phyloP scores from a whole-genome alignment of 129 eudicot species.

The Logfia minima region DNA sequence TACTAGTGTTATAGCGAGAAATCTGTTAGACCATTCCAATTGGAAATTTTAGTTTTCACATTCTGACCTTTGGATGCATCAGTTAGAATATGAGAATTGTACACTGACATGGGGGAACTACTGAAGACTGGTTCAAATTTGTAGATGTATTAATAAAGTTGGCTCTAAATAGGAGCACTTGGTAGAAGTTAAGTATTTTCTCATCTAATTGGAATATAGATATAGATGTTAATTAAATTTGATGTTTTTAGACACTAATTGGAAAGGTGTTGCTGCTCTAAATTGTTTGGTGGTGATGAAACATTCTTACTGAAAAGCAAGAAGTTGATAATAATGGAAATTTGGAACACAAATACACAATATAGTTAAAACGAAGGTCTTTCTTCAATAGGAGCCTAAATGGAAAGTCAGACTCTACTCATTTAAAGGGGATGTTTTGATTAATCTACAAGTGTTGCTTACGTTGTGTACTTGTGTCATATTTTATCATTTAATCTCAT shows the following conservation, averaged over 20 bases:
- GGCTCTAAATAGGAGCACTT: not conserved
- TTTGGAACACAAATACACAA: not conserved
- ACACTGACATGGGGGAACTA: not conserved
- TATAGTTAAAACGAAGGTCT: not conserved
- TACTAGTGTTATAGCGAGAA: not conserved
- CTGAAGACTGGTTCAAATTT: not conserved
- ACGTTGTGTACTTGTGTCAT: not conserved
- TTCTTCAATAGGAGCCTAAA: not conserved
- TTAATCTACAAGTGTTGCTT: too few relatives aligned
- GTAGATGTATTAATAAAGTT: not conserved
- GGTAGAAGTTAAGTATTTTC: not conserved
- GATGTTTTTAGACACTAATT: not conserved
- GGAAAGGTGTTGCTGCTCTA: not conserved
- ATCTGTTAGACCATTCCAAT: not conserved
- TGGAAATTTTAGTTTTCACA: not conserved
- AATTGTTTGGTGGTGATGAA: not conserved
- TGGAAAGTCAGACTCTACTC: not conserved
- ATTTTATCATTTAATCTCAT: not conserved
- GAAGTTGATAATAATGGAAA: not conserved
- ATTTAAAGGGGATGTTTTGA: too few relatives aligned
- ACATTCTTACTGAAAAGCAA: not conserved
- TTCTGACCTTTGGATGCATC: not conserved
- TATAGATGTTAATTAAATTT: not conserved
- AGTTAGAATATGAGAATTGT: not conserved
- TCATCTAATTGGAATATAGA: not conserved